Evolutionary conservation across 2,329 filamentous ascomycete species (phyloP).

Genomic region (Aspergillus transmontanensis): DNA sequence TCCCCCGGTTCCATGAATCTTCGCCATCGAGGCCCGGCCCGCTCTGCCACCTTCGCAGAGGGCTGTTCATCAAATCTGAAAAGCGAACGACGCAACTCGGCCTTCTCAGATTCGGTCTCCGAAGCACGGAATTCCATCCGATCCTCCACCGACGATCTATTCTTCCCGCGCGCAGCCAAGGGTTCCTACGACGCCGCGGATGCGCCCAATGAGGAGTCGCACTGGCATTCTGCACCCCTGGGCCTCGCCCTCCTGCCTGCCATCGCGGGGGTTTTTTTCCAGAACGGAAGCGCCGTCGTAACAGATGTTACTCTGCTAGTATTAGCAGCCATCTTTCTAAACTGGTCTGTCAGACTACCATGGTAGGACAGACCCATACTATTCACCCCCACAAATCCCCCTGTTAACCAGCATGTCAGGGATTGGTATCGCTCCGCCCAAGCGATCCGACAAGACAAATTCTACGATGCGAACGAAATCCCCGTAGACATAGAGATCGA

Average conservation of each 20-base stretch:
- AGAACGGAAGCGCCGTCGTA: constrained; percentile 78
- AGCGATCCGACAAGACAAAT: constrained; percentile 53
- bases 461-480: constrained; percentile 22
- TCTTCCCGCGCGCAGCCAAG: constrained; percentile 58
- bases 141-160: constrained; percentile 70
- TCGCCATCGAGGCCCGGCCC: constrained; percentile 39
- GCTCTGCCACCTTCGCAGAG: constrained; percentile 42
- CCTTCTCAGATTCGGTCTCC: constrained; percentile 73
- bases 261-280: constrained; percentile 79
- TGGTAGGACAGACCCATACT: constrained; percentile 63
- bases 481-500: constrained; percentile 31
- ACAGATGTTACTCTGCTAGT: constrained; percentile 82
- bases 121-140: constrained; percentile 66
- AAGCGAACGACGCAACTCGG: constrained; percentile 69
- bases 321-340: constrained; percentile 81
- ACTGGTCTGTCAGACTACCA: constrained; percentile 88
- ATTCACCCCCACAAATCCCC: background rate
- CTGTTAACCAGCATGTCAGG: constrained; percentile 44
- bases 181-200: constrained; percentile 27
- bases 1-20: constrained; percentile 27
- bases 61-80: constrained; percentile 27
- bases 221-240: constrained; percentile 79
- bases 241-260: constrained; percentile 83
- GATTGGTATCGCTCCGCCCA: constrained; percentile 76
- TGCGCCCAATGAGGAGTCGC: constrained; percentile 59